Evolutionary conservation across 192 early-diverging fungal species (phyloP).

Genomic region (Globomyces pollinis-pini): DNA sequence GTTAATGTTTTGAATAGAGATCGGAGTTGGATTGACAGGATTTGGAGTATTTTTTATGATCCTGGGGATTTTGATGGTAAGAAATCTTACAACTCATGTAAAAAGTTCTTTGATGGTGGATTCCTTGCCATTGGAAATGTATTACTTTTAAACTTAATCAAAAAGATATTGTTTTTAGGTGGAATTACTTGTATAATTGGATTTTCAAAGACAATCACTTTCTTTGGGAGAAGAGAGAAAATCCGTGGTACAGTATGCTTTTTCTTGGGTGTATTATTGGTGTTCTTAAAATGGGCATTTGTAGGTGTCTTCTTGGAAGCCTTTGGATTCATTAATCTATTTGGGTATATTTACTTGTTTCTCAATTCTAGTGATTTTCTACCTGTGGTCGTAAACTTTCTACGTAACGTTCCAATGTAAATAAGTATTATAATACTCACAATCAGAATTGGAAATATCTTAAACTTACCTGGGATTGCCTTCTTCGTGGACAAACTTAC

Average conservation of each 20-base stretch:
- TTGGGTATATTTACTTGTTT: conserved; percentile 61
- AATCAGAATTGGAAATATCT: conserved; percentile 78
- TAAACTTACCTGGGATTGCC: conserved; percentile 72
- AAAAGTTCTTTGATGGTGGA: conserved; percentile 92
- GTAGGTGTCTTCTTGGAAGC: conserved; percentile 82
- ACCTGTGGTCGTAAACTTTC: conserved; percentile 81
- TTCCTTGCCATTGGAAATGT: conserved; percentile 95
- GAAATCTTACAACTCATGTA: no score
- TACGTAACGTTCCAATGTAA: conserved; percentile 81
- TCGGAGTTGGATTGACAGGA: conserved; percentile 90
- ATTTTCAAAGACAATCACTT: conserved; percentile 70
- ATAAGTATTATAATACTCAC: no score
- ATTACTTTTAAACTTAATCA: conserved; percentile 27
- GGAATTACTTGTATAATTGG: conserved; percentile 90
- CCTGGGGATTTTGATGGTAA: conserved; percentile 87
- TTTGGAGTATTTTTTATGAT: conserved; percentile 89
- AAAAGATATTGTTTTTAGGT: conserved; percentile 80
- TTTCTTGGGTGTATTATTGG: conserved; percentile 78
- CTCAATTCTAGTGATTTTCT: conserved; percentile 78
- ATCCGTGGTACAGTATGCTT: conserved; percentile 83
- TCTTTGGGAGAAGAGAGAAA: conserved; percentile 83
- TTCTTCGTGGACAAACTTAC: conserved; percentile 3
- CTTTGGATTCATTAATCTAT: conserved; percentile 95
- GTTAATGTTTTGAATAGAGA: no score
- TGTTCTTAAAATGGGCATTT: conserved; percentile 84